A percentile compares a stretch with the other conserved stretches of the same genome.
Conservation (phyloP, 106 monocot species). For the Allium sativum region DNA sequence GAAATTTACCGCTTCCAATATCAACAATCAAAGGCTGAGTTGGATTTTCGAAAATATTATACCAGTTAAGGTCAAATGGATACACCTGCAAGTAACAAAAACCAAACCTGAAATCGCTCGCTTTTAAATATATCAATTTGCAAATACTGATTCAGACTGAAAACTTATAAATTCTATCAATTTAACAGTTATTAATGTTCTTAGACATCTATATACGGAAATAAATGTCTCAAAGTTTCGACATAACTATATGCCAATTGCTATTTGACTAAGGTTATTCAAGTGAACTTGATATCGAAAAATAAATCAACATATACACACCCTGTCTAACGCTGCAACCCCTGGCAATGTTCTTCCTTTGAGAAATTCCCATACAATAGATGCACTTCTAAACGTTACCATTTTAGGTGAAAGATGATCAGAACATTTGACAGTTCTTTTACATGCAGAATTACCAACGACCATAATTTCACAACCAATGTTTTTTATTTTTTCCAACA, state of each 20-base stretch:
- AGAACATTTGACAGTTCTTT: slow-evolving; percentile 17
- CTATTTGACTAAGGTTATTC: too few relatives aligned
- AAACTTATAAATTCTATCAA: too few relatives aligned
- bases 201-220: too few relatives aligned
- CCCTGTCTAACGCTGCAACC: slow-evolving; percentile 84
- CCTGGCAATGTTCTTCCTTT: slow-evolving; percentile 66
- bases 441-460: slow-evolving; percentile 54
- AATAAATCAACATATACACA: slow-evolving; percentile 18
- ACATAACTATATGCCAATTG: too few relatives aligned
- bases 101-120: too few relatives aligned
- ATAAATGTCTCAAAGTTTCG: too few relatives aligned
- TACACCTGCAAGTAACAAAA: slow-evolving; percentile 51
- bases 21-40: slow-evolving; percentile 60
- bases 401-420: slow-evolving; percentile 17
- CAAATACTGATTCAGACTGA: too few relatives aligned
- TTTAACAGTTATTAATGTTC: too few relatives aligned
- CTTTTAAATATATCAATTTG: too few relatives aligned
- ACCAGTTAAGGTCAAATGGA: slow-evolving; percentile 56
- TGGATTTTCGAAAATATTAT: slow-evolving; percentile 45
- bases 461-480: slow-evolving; percentile 47
- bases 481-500: slow-evolving; percentile 46
- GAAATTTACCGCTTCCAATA: slow-evolving; percentile 80
- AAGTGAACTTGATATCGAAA: not conserved
- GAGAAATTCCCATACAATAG: slow-evolving; percentile 80
- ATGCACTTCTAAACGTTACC: slow-evolving; percentile 35